Percentiles rank a stretch among this genome's conserved stretches.
Conservation (phyloP, 805 yeast genomes). For the Cyberlindnera suaveolens region DNA sequence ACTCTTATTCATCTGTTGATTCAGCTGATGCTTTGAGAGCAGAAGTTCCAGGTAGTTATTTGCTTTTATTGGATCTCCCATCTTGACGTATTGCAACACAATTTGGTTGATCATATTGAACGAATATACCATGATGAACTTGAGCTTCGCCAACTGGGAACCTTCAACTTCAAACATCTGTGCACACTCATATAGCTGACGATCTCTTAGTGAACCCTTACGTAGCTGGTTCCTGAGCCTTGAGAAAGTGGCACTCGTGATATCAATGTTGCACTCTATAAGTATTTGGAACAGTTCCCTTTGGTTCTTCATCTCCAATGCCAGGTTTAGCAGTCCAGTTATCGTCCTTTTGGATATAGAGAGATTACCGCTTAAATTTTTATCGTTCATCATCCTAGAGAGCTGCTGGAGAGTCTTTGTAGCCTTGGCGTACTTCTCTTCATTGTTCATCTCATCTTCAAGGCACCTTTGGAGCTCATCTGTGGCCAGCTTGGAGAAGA, state of each 20-base stretch:
- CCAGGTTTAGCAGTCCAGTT: not conserved
- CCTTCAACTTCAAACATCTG: conserved; percentile 3
- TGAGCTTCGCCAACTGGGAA: not conserved
- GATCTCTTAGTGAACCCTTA: conserved; percentile 2
- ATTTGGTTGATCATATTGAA: conserved; percentile 11
- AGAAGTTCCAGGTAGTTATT: conserved; percentile 10
- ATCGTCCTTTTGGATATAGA: not conserved
- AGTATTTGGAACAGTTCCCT: not conserved
- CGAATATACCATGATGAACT: conserved; percentile 8
- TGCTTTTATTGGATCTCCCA: conserved; percentile 1
- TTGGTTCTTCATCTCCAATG: not conserved
- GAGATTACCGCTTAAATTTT: not conserved
- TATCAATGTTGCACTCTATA: not conserved
- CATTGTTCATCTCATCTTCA: not conserved
- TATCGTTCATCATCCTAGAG: not conserved
- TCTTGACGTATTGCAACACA: conserved; percentile 3
- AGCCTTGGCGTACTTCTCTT: not conserved
- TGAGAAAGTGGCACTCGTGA: not conserved
- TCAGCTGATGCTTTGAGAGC: conserved; percentile 2
- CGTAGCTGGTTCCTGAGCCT: conserved; percentile 3
- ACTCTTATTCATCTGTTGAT: not conserved
- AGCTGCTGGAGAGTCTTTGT: not conserved
- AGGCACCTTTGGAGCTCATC: not conserved
- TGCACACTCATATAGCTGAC: conserved; percentile 6
- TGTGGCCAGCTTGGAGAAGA: conserved; percentile 1